phyloP scores from a whole-genome alignment of 2,329 filamentous ascomycete genomes.

The Teratosphaeria viscida region DNA sequence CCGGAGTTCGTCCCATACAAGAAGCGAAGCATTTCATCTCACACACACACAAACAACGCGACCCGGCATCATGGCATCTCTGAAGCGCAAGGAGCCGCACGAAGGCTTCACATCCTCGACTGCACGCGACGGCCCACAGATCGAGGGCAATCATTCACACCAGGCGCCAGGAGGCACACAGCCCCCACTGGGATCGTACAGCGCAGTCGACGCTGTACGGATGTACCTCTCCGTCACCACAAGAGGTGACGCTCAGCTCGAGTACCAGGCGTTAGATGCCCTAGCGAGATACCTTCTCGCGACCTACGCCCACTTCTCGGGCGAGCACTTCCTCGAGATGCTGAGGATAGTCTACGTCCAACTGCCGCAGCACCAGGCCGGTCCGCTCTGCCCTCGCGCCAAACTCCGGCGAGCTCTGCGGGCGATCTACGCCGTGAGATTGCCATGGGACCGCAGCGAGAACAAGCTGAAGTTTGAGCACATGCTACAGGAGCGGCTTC shows the following conservation, averaged over 20 bases:
- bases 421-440: not conserved
- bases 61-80: not conserved
- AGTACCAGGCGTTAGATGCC: not conserved
- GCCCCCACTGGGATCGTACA: not conserved
- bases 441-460: not conserved
- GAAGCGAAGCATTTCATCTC: not conserved
- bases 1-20: not conserved
- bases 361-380: not conserved
- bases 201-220: not conserved
- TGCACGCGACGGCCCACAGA: not conserved
- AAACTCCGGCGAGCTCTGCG: not conserved
- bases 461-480: not conserved
- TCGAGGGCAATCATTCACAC: not conserved
- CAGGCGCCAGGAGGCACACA: not conserved
- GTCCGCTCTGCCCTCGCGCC: not conserved
- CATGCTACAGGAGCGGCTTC: not conserved
- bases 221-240: not conserved
- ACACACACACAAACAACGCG: not conserved
- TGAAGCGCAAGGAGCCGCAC: not conserved
- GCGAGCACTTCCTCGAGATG: not conserved
- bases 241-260: not conserved
- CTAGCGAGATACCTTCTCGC: not conserved
- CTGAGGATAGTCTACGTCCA: not conserved
- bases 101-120: not conserved
- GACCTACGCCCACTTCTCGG: not conserved